Percentiles rank a stretch among this genome's conserved stretches.
Evolutionary conservation across 2,329 filamentous ascomycete genomes (phyloP).

Genomic region (Metarhizium brunneum): DNA sequence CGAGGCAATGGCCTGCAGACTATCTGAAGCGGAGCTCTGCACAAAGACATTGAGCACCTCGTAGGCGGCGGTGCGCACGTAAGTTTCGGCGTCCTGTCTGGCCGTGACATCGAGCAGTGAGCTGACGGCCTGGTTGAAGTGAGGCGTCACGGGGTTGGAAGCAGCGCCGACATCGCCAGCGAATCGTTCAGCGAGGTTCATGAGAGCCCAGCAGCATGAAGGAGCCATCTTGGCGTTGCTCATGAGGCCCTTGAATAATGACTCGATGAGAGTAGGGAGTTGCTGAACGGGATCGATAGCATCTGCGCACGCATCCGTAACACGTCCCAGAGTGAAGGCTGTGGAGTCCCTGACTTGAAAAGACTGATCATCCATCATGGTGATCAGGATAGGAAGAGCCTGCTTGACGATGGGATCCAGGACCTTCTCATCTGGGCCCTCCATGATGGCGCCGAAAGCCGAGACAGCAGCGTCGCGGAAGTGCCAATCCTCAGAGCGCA

Average conservation of each 20-base stretch:
- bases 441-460: slow-evolving; percentile 97
- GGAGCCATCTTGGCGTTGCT: slow-evolving; percentile 94
- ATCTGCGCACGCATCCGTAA: slow-evolving; percentile 87
- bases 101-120: slow-evolving; percentile 81
- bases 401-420: slow-evolving; percentile 93
- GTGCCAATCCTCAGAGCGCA: slow-evolving; percentile 90
- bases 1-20: slow-evolving; percentile 67
- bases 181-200: slow-evolving; percentile 96
- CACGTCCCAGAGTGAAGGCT: slow-evolving; percentile 89
- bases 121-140: slow-evolving; percentile 87
- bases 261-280: slow-evolving; percentile 74
- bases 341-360: slow-evolving; percentile 93
- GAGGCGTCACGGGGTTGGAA: slow-evolving; percentile 75
- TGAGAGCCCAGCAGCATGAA: slow-evolving; percentile 97
- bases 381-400: slow-evolving; percentile 82
- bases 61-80: slow-evolving; percentile 89
- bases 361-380: slow-evolving; percentile 81
- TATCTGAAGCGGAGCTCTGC: slow-evolving; percentile 80
- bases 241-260: slow-evolving; percentile 81
- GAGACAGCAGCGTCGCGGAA: slow-evolving; percentile 91
- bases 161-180: slow-evolving; percentile 71
- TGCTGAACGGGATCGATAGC: slow-evolving; percentile 80
- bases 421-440: slow-evolving; percentile 87
- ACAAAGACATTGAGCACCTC: slow-evolving; percentile 95
- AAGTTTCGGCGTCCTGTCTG: slow-evolving; percentile 71